Percentiles rank a stretch among this genome's conserved stretches.
phyloP scores from a whole-genome alignment of 768 basidiomycete species.

The Pilatotrama ljubarskyi region DNA sequence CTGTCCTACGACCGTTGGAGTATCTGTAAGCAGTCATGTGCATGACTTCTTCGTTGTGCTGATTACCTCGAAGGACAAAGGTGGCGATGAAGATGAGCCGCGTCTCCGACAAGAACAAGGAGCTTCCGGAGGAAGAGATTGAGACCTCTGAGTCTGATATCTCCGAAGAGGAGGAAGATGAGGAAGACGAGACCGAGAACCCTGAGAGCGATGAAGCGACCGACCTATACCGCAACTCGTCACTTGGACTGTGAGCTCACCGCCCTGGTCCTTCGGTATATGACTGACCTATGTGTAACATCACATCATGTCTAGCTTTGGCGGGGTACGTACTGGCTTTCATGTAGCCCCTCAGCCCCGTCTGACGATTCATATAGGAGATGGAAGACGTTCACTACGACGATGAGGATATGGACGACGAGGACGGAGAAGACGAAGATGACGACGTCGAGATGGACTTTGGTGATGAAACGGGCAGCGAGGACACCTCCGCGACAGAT shows the following conservation, averaged over 20 bases:
- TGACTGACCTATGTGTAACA: not conserved
- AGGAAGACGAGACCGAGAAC: constrained; percentile 59
- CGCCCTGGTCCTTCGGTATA: not conserved
- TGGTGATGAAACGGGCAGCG: constrained; percentile 80
- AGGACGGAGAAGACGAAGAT: constrained; percentile 76
- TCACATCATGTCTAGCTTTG: constrained; percentile 47
- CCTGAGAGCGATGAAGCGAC: constrained; percentile 77
- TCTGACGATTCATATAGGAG: constrained; percentile 50
- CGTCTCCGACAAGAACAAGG: constrained; percentile 65
- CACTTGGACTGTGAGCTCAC: constrained; percentile 83
- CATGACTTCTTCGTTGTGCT: not conserved
- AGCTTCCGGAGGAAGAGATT: constrained; percentile 46
- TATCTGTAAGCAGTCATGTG: constrained; percentile 61
- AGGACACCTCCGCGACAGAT: constrained; percentile 75
- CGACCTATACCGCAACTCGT: constrained; percentile 94
- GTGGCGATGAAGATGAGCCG: constrained; percentile 98
- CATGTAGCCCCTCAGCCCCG: not conserved
- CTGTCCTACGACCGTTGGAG: constrained; percentile 87
- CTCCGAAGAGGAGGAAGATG: constrained; percentile 50
- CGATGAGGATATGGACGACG: constrained; percentile 81
- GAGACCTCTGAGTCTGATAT: constrained; percentile 48
- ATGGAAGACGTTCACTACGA: constrained; percentile 80
- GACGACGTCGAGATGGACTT: constrained; percentile 89
- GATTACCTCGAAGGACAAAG: constrained; percentile 49
- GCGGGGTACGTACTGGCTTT: constrained; percentile 60